Base-by-base conservation (phyloP, 1,284 basidiomycete species). In the Stereum hirsutum region DNA sequence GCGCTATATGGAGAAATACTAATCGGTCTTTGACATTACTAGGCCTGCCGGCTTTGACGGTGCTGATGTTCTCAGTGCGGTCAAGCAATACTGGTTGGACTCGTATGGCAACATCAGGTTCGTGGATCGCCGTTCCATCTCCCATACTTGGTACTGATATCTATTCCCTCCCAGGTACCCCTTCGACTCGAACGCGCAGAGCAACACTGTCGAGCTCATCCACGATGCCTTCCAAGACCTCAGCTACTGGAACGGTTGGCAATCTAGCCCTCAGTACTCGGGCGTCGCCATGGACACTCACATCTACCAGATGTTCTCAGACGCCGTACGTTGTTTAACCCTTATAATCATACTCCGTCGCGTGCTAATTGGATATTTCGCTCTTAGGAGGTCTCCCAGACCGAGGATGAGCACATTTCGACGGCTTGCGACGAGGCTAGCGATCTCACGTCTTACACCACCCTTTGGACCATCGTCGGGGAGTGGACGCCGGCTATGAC, bases 141-240 rank as follows among this genome's bases (percentile, higher is more conserved):
- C 27, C 21, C 35, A 15, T 34, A 65, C 61, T 21, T 66, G 32
- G 26, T 35, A 43, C 55, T 60, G 44, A 52, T 54, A 33, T 58
- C n/a, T n/a, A n/a, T n/a, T n/a, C n/a, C 57, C 32, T 54, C 61
- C 30, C 53, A 70, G 78, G 47, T 76, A 69, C 57, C 83, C 86
- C 0, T 81, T 66, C 50, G 77, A 78, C 48, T 68, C 67, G 31
- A 64, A 68, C 2, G 66, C 71, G 49, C 59, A 77, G 55, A 78
- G 81, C 52, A 75, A 81, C 54, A 73, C 72, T 1, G 57, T 89
- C 20, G 73, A 83, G 15, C 68, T 91, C 45, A 74, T 95, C 42
- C 81, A 89, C 55, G 94, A 96, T 57, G 90, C 86, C 2, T 90
- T 96, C 74, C 81, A 91, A 59, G 68, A 77, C 26, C 64, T 90